Evolutionary conservation across 2,329 filamentous ascomycete genomes (phyloP), one percentile per base, ranked within the genome.

Genomic region (Raffaelea albimanens): DNA sequence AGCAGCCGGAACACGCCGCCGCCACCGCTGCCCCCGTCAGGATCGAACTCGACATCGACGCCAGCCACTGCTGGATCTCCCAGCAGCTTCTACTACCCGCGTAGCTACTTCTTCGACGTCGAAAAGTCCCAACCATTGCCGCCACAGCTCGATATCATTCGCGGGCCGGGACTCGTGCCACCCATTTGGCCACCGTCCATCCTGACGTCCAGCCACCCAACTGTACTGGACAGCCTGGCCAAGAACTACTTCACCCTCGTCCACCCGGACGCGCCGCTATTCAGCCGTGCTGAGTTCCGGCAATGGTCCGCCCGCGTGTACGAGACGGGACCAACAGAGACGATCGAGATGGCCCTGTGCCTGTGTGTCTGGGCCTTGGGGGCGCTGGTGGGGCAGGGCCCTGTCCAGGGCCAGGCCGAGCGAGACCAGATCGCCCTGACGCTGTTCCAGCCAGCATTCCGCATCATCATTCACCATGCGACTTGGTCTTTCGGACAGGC

Each of bases 281-380:
- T 67, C 34, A 57, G 59, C 9, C 53, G 51, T 18, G 51, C 52
- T 23, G 53, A 53, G 31, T 62, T 65, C 25, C 52, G 54, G 16
- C 43, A 47, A 2, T 63, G 63, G 60, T 58, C 61, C 31, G 52
- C 47, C 3, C 52, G 50, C 14, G 49, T 64, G 33, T 43, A 59
- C 21, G 56, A 59, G 14, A 48, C 53, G 16, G 56, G 43, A 48
- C 11, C 20, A 9, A 14, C 4, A 20, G 40, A 43, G 20, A 54
- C 58, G 16, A 54, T 61, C 18, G 58, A 58, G 25, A 62, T 58
- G 4, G 57, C 64, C 4, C 61, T 66, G 33, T 66, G 64, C 45
- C 57, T 66, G 13, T 61, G 58, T 33, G 61, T 66, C 1, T 67
- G 64, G 46, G 61, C 63, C 21, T 50, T 67, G n/a, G 64, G 64